Conservation (phyloP, 2,329 filamentous ascomycete genomes). For the Aspergillus calidoustus region DNA sequence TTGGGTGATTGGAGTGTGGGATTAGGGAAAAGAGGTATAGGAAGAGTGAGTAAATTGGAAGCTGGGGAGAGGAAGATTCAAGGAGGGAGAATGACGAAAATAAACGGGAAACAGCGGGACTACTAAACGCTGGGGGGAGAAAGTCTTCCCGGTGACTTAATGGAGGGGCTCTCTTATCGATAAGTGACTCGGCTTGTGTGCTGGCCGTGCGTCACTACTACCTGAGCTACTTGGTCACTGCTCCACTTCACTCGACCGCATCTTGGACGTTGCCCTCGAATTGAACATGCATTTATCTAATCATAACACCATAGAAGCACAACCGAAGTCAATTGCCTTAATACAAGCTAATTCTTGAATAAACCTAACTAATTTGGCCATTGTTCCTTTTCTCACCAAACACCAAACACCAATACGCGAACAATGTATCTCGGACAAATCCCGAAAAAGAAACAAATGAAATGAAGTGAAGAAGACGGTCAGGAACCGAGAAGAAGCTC, state of each 20-base stretch:
- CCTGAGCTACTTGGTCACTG: background rate
- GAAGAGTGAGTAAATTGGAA: constrained; percentile 11
- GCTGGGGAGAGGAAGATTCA: constrained; percentile 8
- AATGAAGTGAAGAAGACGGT: constrained; percentile 14
- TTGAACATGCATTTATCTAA: background rate
- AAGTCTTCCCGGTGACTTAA: constrained; percentile 17
- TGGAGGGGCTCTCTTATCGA: constrained; percentile 28
- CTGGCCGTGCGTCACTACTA: constrained; percentile 11
- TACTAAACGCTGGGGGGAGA: constrained; percentile 8
- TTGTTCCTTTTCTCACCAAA: background rate
- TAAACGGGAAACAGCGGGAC: constrained; percentile 14
- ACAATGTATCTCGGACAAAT: background rate
- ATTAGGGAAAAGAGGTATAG: constrained; percentile 13
- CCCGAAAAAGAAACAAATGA: constrained; percentile 7
- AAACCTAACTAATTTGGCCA: background rate
- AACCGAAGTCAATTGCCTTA: background rate
- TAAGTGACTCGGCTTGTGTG: constrained; percentile 21
- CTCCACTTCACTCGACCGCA: background rate
- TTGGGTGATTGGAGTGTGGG: constrained; percentile 14
- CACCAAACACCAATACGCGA: background rate
- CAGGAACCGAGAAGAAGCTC: background rate
- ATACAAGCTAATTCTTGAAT: background rate
- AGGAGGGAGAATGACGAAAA: constrained; percentile 22
- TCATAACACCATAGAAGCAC: background rate
- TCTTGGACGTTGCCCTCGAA: background rate